phyloP scores from a whole-genome alignment of 495 filamentous ascomycete genomes.

The Penicillium simplicissimum region DNA sequence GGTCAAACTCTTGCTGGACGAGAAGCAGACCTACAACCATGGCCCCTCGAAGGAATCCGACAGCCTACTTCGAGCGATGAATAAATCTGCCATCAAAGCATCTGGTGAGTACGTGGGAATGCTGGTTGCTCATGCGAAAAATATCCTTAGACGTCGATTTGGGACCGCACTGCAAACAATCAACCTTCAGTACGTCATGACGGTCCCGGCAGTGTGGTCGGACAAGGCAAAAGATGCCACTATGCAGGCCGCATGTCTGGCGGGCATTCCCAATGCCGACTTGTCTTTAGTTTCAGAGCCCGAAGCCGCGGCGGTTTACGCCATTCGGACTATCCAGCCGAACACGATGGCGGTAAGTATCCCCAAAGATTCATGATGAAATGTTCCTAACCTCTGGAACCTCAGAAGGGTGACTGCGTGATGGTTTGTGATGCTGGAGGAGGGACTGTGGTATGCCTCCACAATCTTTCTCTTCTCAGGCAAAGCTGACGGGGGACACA shows the following conservation, averaged over 20 bases:
- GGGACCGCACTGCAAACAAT: conserved; percentile 19
- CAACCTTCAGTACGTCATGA: conserved; percentile 43
- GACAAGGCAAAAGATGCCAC: conserved; percentile 52
- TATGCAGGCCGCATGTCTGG: conserved; percentile 43
- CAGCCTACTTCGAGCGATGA: conserved; percentile 18
- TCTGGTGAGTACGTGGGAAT: conserved; percentile 44
- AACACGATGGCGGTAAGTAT: conserved; percentile 24
- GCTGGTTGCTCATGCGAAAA: conserved; percentile 38
- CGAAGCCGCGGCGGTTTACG: conserved; percentile 59
- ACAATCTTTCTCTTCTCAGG: conserved; percentile 26
- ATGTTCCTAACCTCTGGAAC: background rate
- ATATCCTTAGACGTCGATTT: conserved; percentile 33
- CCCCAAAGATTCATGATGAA: background rate
- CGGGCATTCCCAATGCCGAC: conserved; percentile 43
- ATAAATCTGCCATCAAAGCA: conserved; percentile 35
- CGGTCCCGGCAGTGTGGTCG: conserved; percentile 58
- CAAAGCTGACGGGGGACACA: background rate
- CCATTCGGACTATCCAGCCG: conserved; percentile 38
- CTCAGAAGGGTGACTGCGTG: conserved; percentile 44
- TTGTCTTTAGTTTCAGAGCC: conserved; percentile 61
- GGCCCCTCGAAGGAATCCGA: conserved; percentile 20
- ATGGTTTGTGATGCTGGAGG: conserved; percentile 61
- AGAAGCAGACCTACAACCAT: conserved; percentile 20
- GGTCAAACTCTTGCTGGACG: conserved; percentile 43
- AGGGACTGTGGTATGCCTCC: conserved; percentile 54